Evolutionary conservation across 768 basidiomycete species (phyloP).

Genomic region (Lentinula detonsa): DNA sequence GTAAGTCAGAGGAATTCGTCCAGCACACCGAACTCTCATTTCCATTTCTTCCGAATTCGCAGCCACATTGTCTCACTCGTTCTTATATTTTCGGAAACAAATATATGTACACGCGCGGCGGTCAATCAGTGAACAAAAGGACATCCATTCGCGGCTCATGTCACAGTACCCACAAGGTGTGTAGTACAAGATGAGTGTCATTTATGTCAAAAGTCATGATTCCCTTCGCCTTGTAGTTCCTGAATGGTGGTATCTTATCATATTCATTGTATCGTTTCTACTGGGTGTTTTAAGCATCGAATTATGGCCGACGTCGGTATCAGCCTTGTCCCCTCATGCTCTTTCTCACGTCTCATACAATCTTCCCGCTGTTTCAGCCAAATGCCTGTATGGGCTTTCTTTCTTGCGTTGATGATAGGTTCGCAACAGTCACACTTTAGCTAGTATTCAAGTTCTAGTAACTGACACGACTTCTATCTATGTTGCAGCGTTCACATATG

Average conservation of each 20-base stretch:
- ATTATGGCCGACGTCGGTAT: constrained; percentile 47
- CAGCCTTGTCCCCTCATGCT: constrained; percentile 8
- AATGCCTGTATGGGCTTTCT: constrained; percentile 65
- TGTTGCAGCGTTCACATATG: constrained; percentile 2
- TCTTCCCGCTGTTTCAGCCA: constrained; percentile 10
- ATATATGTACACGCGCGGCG: constrained; percentile 42
- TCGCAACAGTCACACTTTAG: constrained; percentile 6
- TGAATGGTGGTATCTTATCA: constrained; percentile 49
- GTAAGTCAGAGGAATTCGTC: constrained; percentile 15
- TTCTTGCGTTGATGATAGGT: constrained; percentile 45
- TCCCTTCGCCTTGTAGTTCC: constrained; percentile 36
- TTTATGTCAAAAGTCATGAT: not conserved
- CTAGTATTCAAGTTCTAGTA: not conserved
- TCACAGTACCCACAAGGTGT: constrained; percentile 38
- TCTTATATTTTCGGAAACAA: constrained; percentile 46
- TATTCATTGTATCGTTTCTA: constrained; percentile 38
- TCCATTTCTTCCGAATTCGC: no score
- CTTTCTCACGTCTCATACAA: not conserved
- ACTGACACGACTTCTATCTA: not conserved
- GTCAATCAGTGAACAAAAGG: constrained; percentile 48
- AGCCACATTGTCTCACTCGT: constrained; percentile 6
- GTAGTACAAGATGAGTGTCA: not conserved
- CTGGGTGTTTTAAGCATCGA: constrained; percentile 58
- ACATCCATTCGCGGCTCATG: constrained; percentile 59
- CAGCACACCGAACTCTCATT: constrained; percentile 5